Evolutionary conservation across 73 alveolate genomes (phyloP).

Genomic region (Durusdinium trenchii): DNA sequence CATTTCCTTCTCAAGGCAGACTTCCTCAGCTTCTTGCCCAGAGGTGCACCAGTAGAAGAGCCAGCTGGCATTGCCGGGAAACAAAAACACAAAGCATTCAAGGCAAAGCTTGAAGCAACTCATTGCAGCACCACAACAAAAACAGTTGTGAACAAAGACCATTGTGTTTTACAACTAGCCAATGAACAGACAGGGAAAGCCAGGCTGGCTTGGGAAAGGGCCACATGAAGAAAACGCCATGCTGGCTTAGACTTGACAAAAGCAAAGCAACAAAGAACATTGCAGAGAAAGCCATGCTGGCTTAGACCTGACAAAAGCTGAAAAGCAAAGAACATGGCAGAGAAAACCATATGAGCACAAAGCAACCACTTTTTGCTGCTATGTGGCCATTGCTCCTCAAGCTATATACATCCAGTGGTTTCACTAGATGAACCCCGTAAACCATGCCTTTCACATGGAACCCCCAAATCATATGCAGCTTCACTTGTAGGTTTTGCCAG

Average conservation of each 20-base stretch:
- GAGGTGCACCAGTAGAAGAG: not conserved
- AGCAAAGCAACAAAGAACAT: not conserved
- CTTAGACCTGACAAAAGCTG: not conserved
- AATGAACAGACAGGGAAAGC: not conserved
- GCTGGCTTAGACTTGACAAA: not conserved
- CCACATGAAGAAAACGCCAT: not conserved
- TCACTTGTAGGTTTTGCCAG: not conserved
- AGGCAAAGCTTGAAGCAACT: not conserved
- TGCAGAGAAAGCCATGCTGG: not conserved
- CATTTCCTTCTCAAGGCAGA: not conserved
- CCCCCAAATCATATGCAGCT: not conserved
- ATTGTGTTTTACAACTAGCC: not conserved
- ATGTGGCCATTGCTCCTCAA: not conserved
- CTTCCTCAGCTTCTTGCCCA: not conserved
- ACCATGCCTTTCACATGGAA: too few relatives aligned
- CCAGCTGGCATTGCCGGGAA: not conserved
- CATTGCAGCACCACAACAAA: not conserved
- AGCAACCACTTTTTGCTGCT: not conserved
- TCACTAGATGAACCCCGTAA: not conserved
- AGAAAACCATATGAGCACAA: not conserved
- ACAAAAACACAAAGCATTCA: not conserved
- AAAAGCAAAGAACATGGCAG: not conserved
- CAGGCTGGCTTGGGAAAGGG: not conserved
- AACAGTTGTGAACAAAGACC: not conserved
- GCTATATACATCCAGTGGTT: not conserved